Percentiles rank a stretch among this genome's conserved stretches.
Evolutionary conservation across 1,139 yeast genomes (phyloP).

Genomic region (Hansenula lynferdii): DNA sequence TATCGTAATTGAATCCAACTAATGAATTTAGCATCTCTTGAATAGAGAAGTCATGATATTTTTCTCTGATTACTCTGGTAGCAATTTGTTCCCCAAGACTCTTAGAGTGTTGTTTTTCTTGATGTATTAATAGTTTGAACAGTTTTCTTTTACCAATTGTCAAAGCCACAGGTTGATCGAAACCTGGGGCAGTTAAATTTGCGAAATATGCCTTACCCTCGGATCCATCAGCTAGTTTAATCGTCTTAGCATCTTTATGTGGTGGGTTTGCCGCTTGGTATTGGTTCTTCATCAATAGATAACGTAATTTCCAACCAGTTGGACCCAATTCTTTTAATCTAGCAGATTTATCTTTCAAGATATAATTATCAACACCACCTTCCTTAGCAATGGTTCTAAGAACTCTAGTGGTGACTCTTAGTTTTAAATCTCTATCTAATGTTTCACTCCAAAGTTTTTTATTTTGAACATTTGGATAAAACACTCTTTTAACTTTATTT

Average conservation of each 20-base stretch:
- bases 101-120: slow-evolving; percentile 41
- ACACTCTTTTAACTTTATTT: slow-evolving; percentile 70
- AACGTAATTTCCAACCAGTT: slow-evolving; percentile 85
- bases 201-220: slow-evolving; percentile 44
- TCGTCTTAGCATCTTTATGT: slow-evolving; percentile 26
- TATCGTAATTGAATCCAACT: slow-evolving; percentile 33
- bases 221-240: slow-evolving; percentile 30
- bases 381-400: slow-evolving; percentile 83
- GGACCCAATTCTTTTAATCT: slow-evolving; percentile 91
- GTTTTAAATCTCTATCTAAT: slow-evolving; percentile 45
- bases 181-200: slow-evolving; percentile 30
- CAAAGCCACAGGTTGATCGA: slow-evolving; percentile 39
- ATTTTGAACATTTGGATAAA: slow-evolving; percentile 76
- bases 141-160: slow-evolving; percentile 62
- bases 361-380: slow-evolving; percentile 89
- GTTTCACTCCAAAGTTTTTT: slow-evolving; percentile 83
- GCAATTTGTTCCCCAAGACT: slow-evolving; percentile 38
- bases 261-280: slow-evolving; percentile 26
- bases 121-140: slow-evolving; percentile 47
- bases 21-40: slow-evolving; percentile 12
- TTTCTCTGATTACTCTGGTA: slow-evolving; percentile 30
- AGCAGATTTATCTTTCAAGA: slow-evolving; percentile 82
- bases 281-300: slow-evolving; percentile 49
- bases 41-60: slow-evolving; percentile 4
- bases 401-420: slow-evolving; percentile 73